Evolutionary conservation across 768 basidiomycete species (phyloP), one percentile per base, ranked within the genome.

Genomic region (Leccinum boreale): DNA sequence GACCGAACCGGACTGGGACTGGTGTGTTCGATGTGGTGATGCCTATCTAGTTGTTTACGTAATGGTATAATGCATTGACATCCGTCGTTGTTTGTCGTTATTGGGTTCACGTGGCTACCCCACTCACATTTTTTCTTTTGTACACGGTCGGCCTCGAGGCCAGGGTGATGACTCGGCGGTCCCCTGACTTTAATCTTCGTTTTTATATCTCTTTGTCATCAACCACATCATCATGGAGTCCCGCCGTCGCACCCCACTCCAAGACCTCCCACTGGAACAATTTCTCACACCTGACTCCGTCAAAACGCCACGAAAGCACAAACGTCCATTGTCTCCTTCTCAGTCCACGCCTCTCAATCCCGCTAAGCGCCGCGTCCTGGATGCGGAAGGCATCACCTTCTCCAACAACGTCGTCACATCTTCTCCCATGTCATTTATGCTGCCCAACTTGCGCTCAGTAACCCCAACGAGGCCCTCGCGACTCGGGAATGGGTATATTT

Each of bases 21-120:
- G 97, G 95, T 5, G 85, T 86, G 33, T 99, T 98, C 65, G 95
- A 94, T 70, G 83, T 98, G 42, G 82, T 92, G 56, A 84, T 85
- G 82, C 79, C 79, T 28, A 48, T 68, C 26, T 44, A 44, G 29
- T 65, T 24, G 31, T 46, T 55, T 39, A 53, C 50, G 46, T 49
- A 58, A 28, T 50, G 31, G 23, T 29, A 63, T 70, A 47, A 51
- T 55, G 24, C 17, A 57, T 65, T 29, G 10, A 29, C 31, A 12
- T 12, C 51, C 66, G 57, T 17, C 24, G 23, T 45, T 72, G 46
- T 70, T 65, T 68, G 62, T 50, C 26, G 10, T 57, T 71, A 45
- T 73, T 72, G 19, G 42, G 50, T 35, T 11, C 31, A 33, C 49
- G 49, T 69, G 55, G 52, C 31, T 49, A 26, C 17, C 17, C 19